Conservation (phyloP, 768 basidiomycete species). For the Kwoniella mangroviensis region DNA sequence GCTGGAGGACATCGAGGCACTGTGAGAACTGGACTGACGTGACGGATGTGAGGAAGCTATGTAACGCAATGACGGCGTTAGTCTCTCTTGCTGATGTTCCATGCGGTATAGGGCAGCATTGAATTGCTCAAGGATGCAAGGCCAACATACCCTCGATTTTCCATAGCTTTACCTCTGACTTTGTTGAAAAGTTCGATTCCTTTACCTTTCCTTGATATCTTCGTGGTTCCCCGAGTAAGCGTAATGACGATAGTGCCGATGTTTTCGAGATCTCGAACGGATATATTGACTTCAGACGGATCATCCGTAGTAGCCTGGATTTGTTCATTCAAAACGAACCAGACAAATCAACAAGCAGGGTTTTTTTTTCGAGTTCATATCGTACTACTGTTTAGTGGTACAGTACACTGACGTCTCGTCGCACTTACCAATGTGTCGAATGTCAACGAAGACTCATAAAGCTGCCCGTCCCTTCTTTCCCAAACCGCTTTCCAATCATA, state of each 20-base stretch:
- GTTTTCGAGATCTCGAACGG: neutral
- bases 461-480: neutral
- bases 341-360: too few species aligned
- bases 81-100: too few species aligned
- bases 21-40: too few species aligned
- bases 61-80: too few species aligned
- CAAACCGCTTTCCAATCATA: neutral
- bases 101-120: too few species aligned
- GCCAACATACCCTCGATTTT: neutral
- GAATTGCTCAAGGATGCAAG: too few species aligned
- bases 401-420: neutral
- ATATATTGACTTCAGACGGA: neutral
- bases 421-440: slow-evolving; percentile 1
- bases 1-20: too few species aligned
- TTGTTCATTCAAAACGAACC: too few species aligned
- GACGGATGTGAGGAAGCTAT: neutral
- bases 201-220: neutral
- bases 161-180: neutral
- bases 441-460: neutral
- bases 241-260: neutral
- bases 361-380: too few species aligned
- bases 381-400: too few species aligned
- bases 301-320: neutral
- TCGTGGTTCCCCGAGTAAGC: neutral
- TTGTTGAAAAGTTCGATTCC: neutral